These are phyloP conservation scores for Fusarium stilboides DNA, from an alignment of 2,329 filamentous ascomycete species.

Conservation along the genomic window DNA sequence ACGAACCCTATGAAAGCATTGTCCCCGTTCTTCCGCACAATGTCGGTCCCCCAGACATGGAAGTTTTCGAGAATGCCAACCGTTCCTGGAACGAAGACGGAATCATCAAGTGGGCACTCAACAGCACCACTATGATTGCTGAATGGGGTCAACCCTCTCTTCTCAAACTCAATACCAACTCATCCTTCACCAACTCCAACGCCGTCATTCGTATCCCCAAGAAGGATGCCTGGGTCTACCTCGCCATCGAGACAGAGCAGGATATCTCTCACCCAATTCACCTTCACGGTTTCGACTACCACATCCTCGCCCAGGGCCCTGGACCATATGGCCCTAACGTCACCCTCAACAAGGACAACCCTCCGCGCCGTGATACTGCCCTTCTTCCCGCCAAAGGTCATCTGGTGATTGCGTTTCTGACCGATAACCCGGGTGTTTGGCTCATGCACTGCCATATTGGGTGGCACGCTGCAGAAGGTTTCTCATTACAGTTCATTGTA, in stretches of 20 bases:
- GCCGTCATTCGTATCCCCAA: conserved; percentile 51
- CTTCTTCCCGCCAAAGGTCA: conserved; percentile 62
- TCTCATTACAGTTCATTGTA: conserved; percentile 45
- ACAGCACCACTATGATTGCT: conserved; percentile 52
- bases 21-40: conserved; percentile 55
- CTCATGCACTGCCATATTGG: conserved; percentile 66
- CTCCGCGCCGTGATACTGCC: conserved; percentile 67
- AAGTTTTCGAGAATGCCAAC: conserved; percentile 50
- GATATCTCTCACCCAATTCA: conserved; percentile 55
- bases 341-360: conserved; percentile 56
- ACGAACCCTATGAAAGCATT: conserved; percentile 54
- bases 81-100: conserved; percentile 49
- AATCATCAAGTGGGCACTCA: conserved; percentile 64
- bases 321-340: conserved; percentile 45
- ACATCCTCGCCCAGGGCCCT: conserved; percentile 48
- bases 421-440: conserved; percentile 66
- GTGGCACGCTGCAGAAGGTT: conserved; percentile 47
- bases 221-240: conserved; percentile 52
- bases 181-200: conserved; percentile 44
- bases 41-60: conserved; percentile 50
- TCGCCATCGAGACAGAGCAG: conserved; percentile 49
- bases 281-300: conserved; percentile 57
- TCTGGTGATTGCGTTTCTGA: conserved; percentile 65
- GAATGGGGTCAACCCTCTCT: conserved; percentile 54
- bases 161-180: conserved; percentile 40